phyloP scores from a whole-genome alignment of 176 grass and related monocot genomes.

The Elymus sibiricus region DNA sequence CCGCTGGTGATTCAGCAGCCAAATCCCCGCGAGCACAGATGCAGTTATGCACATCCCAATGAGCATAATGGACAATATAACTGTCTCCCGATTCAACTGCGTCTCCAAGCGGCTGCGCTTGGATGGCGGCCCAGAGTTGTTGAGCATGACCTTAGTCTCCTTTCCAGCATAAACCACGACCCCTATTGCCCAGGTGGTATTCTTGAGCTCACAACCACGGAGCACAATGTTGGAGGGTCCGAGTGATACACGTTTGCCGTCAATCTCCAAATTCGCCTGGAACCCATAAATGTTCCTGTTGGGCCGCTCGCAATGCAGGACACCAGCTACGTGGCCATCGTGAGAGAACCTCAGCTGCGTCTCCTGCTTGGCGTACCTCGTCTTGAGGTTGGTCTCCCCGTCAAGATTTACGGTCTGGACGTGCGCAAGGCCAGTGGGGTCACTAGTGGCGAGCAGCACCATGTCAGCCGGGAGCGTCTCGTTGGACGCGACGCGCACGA shows the following conservation, averaged over 20 bases:
- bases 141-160: conserved; percentile 94
- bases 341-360: conserved; percentile 46
- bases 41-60: conserved; percentile 56
- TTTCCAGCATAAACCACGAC: conserved; percentile 79
- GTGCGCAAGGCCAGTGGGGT: conserved; percentile 70
- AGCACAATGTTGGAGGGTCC: conserved; percentile 81
- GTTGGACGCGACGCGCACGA: conserved; percentile 50
- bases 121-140: conserved; percentile 64
- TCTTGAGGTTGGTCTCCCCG: conserved; percentile 89
- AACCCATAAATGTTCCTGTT: conserved; percentile 84
- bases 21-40: conserved; percentile 55
- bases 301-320: conserved; percentile 57
- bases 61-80: conserved; percentile 66
- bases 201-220: conserved; percentile 87
- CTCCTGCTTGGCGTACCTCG: conserved; percentile 78
- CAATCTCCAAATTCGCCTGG: conserved; percentile 66
- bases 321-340: conserved; percentile 3
- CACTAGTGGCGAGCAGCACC: conserved; percentile 69
- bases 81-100: conserved; percentile 70
- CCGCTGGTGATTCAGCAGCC: conserved; percentile 51
- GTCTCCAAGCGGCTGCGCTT: conserved; percentile 74
- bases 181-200: conserved; percentile 76
- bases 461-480: conserved; percentile 75
- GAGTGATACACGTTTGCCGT: conserved; percentile 46
- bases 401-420: conserved; percentile 95